Percentiles rank a stretch among this genome's conserved stretches.
These are phyloP conservation scores for Isabelozyma heimii DNA, from an alignment of 805 yeast species.

Conservation along the genomic window DNA sequence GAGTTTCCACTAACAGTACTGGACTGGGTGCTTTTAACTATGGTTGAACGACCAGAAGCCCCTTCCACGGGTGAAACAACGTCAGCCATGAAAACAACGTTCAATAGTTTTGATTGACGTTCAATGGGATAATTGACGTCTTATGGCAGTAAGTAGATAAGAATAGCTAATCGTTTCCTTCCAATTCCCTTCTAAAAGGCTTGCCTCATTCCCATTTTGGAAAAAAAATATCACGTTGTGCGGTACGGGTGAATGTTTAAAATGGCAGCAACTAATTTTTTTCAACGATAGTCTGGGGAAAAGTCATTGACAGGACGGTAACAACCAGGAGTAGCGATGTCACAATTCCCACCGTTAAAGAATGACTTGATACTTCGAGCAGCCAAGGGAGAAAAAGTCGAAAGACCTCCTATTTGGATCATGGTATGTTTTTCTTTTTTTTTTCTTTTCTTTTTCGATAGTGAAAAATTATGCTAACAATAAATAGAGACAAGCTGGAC, in stretches of 20 bases:
- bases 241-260: background rate
- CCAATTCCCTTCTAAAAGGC: background rate
- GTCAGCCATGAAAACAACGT: background rate
- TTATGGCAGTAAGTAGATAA: background rate
- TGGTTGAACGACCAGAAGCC: constrained; percentile 7
- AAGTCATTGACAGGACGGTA: background rate
- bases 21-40: background rate
- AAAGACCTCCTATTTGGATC: constrained; percentile 97
- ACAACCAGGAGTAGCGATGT: constrained; percentile 15
- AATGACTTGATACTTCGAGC: constrained; percentile 92
- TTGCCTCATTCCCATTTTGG: background rate
- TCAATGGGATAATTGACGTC: background rate
- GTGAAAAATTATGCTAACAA: background rate
- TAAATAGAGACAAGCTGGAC: constrained; percentile 83
- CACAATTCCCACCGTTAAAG: constrained; percentile 69
- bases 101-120: no score
- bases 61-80: background rate
- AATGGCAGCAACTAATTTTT: background rate
- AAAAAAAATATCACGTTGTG: background rate
- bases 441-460: background rate
- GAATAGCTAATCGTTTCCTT: background rate
- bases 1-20: background rate
- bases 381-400: constrained; percentile 85
- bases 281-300: background rate
- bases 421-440: constrained; percentile 51